Evolutionary conservation across 805 yeast genomes (phyloP), one percentile per base, ranked within the genome.

Genomic region (Nakazawaea sp.): DNA sequence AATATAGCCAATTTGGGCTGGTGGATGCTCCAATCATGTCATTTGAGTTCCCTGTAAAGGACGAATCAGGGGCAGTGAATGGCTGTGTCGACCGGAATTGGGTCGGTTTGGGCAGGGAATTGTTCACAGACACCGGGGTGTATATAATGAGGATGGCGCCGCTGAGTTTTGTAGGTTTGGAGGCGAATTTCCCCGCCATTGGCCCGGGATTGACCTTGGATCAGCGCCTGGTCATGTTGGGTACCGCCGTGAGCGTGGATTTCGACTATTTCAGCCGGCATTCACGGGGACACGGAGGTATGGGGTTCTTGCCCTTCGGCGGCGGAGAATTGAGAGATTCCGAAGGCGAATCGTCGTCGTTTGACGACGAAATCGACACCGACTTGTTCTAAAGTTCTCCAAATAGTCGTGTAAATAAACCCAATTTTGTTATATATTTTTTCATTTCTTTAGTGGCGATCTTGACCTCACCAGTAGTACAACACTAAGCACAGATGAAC

Each of bases 211-310:
- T 92, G 58, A 72, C 80, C 4, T 59, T 87, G 30, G 94, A 83
- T 53, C 84, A 92, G 57, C 73, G 95, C 46, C 96, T 96, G 0
- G 77, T 88, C 1, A 52, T 92, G 56, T 64, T 92, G 38, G 95
- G 87, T 0, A 84, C 82, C 43, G 95, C 97, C 0, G 81, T 92
- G 2, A 82, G 95, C 41, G 81, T 92, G 43, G 98, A 92, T 58
- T 92, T 87, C 58, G 98, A 92, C 59, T 92, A 89, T 61, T 92
- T 92, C 59, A 85, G 96, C n/a, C 72, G 97, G 55, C 97, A 89
- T 55, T 79, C 90, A 15, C 68, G 70, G 17, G 69, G 71, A 11
- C 68, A 78, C 27, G 72, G 72, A 16, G 70, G 72, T 20, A n/a
- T 11, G 18, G 72, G 79, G 12, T 47, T 70, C 5, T 31, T 50